These are phyloP conservation scores for Hyphopichia fennica DNA, from an alignment of 1,139 yeast species.

Conservation along the genomic window DNA sequence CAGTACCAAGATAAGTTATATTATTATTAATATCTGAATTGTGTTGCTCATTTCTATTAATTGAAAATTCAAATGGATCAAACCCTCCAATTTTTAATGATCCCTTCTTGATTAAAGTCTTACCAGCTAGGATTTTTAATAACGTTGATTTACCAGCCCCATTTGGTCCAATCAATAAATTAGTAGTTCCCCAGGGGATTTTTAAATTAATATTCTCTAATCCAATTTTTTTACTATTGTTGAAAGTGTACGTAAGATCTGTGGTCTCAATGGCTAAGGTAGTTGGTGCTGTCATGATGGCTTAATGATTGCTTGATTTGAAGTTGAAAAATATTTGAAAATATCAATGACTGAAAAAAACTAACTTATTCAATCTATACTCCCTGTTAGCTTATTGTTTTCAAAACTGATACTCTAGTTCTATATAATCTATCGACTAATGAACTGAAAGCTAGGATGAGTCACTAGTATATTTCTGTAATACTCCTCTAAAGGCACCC, in stretches of 20 bases:
- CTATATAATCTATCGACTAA: too few relatives aligned
- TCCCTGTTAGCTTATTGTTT: too few relatives aligned
- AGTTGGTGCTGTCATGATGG: not conserved
- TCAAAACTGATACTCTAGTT: too few relatives aligned
- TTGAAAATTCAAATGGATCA: constrained; percentile 83
- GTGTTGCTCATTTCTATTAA: constrained; percentile 32
- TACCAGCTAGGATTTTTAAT: constrained; percentile 83
- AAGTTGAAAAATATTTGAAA: too few relatives aligned
- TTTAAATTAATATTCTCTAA: constrained; percentile 59
- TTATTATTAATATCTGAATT: constrained; percentile 47
- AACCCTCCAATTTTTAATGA: constrained; percentile 68
- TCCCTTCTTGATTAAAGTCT: constrained; percentile 78
- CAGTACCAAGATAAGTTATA: constrained; percentile 87
- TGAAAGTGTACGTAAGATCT: constrained; percentile 69
- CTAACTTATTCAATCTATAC: too few relatives aligned
- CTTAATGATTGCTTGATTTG: too few relatives aligned
- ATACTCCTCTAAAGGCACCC: too few relatives aligned
- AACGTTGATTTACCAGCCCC: constrained; percentile 97
- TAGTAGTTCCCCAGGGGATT: constrained; percentile 71
- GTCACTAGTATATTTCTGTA: too few relatives aligned
- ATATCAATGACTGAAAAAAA: too few relatives aligned
- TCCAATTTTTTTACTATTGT: constrained; percentile 63
- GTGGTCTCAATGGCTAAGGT: constrained; percentile 61
- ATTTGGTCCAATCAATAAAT: constrained; percentile 85
- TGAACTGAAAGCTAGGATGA: too few relatives aligned